A percentile compares a stretch with the other conserved stretches of the same genome.
Evolutionary conservation across 2,329 filamentous ascomycete species (phyloP).

Genomic region (Plenodomus biglobosus): DNA sequence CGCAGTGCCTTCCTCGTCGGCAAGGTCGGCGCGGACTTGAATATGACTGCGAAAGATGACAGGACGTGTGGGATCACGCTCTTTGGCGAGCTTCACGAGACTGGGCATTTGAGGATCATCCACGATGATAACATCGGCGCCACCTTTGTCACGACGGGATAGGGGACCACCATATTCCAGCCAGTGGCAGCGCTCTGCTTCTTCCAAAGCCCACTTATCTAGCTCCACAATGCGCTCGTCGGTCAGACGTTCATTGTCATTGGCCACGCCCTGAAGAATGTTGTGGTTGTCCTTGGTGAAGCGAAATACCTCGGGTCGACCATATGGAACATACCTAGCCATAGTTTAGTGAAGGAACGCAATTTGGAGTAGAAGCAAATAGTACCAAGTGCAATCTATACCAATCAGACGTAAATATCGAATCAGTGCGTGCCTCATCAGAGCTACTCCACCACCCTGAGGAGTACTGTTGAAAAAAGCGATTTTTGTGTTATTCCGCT

Average conservation of each 20-base stretch:
- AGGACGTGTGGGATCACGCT: conserved; percentile 68
- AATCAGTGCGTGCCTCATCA: conserved; percentile 79
- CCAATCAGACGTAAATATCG: conserved; percentile 68
- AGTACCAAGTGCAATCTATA: conserved; percentile 71
- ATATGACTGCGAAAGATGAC: conserved; percentile 83
- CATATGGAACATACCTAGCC: conserved; percentile 69
- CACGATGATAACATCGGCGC: conserved; percentile 74
- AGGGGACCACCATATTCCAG: conserved; percentile 68
- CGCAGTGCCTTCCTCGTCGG: conserved; percentile 62
- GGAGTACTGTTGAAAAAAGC: conserved; percentile 81
- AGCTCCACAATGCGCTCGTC: conserved; percentile 64
- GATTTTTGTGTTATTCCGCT: conserved; percentile 65
- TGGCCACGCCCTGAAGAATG: conserved; percentile 77
- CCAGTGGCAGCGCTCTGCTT: conserved; percentile 72
- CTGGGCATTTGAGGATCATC: conserved; percentile 86
- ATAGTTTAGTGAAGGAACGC: conserved; percentile 4
- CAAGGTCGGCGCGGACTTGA: conserved; percentile 75
- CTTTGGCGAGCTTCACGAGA: conserved; percentile 74
- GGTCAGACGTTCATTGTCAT: conserved; percentile 62
- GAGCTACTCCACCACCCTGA: conserved; percentile 78
- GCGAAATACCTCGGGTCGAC: conserved; percentile 75
- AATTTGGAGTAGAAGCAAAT: conserved; percentile 27
- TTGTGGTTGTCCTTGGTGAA: conserved; percentile 89
- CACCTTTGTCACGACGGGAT: conserved; percentile 64
- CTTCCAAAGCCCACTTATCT: conserved; percentile 70